Conservation (phyloP, 441 rosid species). For the Corymbia calophylla region DNA sequence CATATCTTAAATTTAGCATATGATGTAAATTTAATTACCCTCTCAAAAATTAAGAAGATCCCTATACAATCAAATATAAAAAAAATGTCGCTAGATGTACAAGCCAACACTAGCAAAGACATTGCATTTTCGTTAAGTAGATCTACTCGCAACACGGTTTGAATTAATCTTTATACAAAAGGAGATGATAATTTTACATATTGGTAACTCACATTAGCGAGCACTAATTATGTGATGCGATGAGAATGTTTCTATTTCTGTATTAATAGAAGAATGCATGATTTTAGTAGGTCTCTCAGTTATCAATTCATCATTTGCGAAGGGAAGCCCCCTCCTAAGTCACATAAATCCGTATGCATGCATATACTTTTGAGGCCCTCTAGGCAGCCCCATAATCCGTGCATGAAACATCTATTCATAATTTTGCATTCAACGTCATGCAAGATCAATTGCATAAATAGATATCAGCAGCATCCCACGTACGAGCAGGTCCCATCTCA, state of each 20-base stretch:
- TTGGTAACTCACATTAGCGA: background rate
- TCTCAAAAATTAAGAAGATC: background rate
- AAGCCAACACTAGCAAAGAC: background rate
- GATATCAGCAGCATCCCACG: background rate
- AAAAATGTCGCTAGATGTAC: background rate
- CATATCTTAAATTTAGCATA: background rate
- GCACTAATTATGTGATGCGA: background rate
- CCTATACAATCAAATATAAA: background rate
- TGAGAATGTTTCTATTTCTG: background rate
- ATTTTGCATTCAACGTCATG: background rate
- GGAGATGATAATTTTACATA: background rate
- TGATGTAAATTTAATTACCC: background rate
- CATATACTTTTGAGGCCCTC: background rate
- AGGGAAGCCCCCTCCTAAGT: background rate
- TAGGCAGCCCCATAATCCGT: background rate
- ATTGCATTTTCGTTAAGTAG: background rate
- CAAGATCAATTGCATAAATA: background rate
- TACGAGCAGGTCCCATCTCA: background rate
- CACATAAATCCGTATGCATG: background rate
- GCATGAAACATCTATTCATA: background rate
- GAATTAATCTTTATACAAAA: background rate
- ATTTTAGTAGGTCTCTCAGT: background rate
- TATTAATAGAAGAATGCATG: background rate
- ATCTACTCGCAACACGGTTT: background rate
- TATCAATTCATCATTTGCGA: background rate